Conservation (phyloP, 176 grass and related monocot species). For the Musa schizocarpa region DNA sequence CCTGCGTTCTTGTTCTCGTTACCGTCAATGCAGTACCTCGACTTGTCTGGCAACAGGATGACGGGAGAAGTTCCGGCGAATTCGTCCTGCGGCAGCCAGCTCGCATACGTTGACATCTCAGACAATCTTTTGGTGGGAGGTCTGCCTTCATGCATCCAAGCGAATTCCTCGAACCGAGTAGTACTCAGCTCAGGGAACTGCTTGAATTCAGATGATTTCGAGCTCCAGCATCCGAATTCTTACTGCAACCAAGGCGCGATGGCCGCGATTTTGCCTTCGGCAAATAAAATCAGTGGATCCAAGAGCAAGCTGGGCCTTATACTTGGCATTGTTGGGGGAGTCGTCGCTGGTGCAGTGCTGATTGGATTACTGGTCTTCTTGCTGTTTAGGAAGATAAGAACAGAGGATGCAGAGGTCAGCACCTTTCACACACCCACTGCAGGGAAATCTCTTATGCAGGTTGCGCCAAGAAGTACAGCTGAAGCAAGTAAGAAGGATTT, state of each 20-base stretch:
- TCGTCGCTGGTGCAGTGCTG: conserved; percentile 41
- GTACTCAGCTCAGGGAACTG: conserved; percentile 62
- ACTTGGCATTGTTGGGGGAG: conserved; percentile 45
- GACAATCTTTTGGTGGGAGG: conserved; percentile 55
- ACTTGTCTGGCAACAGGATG: conserved; percentile 55
- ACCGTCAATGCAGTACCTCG: conserved; percentile 41
- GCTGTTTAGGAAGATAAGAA: conserved; percentile 40
- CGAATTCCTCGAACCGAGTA: conserved; percentile 31
- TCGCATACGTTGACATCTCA: conserved; percentile 65
- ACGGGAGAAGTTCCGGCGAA: conserved; percentile 36
- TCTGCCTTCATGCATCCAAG: conserved; percentile 52
- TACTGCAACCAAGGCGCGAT: conserved; percentile 59
- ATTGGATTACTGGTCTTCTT: conserved; percentile 39
- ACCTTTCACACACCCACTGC: conserved; percentile 26
- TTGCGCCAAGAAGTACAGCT: conserved; percentile 33
- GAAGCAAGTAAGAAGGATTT: conserved; percentile 54
- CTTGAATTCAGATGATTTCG: conserved; percentile 36
- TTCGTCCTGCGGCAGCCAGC: conserved; percentile 29
- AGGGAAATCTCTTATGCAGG: conserved; percentile 17
- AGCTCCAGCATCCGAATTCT: conserved; percentile 42
- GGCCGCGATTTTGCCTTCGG: conserved; percentile 46
- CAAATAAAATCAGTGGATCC: conserved; percentile 20
- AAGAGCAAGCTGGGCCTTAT: conserved; percentile 38
- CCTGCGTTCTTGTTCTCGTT: conserved; percentile 56
- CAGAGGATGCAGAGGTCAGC: conserved; percentile 17